Evolutionary conservation across 2,329 filamentous ascomycete genomes (phyloP), one percentile per base, ranked within the genome.

Genomic region (Lecanicillium sp.): DNA sequence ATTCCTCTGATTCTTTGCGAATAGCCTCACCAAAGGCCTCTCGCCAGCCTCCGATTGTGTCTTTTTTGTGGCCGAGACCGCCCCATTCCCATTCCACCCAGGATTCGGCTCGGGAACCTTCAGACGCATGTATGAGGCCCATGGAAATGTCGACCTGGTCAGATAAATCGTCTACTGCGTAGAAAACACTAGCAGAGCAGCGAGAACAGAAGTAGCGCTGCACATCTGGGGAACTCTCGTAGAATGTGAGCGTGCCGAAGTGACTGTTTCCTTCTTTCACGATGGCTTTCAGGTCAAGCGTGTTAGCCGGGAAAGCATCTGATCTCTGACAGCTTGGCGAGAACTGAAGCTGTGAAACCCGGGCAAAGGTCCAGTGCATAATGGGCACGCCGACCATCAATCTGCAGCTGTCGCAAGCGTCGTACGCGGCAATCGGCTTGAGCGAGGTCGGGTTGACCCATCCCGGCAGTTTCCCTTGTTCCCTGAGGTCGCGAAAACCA

Each of bases 101-200:
- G 0, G 63, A 61, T 51, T 78, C 73, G 0, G 70, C 73, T 17
- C 73, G 62, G 1, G 73, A 67, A 0, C 74, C 73, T 29, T 69
- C 66, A 0, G 64, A 62, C 0, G 68, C 58, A n/a, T 69, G 59
- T 2, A 78, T 44, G 4, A 77, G 49, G 0, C 73, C 74, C 3
- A 74, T 52, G 0, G 71, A 67, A 1, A 78, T 48, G 37, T 75
- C 69, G 1, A 75, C 58, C 7, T 70, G 51, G 1, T 67, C 60
- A 0, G 66, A 61, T 2, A 68, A 58, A 4, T 62, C 56, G 14
- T 72, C 66, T 0, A 56, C 56, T 0, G 67, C 63, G 49, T 72
- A 77, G 47, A 77, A 75, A 0, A 75, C 61, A 10, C 54, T 59
- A 0, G 74, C 72, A 0, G 71, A 73, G 58, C 74, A 78, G 2